phyloP scores from a whole-genome alignment of 768 basidiomycete species.

The Melanogaster broomeanus region DNA sequence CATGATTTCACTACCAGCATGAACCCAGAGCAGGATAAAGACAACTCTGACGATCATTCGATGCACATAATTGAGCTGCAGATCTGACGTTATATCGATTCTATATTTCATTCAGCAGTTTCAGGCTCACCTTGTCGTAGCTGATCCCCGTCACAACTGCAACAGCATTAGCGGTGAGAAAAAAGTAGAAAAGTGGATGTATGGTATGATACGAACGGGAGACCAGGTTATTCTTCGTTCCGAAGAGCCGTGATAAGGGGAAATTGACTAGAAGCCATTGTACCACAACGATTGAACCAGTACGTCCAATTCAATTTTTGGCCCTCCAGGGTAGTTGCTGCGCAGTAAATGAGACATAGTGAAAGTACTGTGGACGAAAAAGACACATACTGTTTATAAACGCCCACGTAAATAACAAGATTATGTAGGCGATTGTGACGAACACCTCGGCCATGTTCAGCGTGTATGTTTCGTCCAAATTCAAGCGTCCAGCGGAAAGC shows the following conservation, averaged over 20 bases:
- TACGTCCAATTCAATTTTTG: constrained; percentile 19
- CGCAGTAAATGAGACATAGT: neutral
- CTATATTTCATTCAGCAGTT: too few species aligned
- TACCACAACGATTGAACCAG: constrained; percentile 40
- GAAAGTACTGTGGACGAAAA: neutral
- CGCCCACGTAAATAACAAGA: constrained; percentile 42
- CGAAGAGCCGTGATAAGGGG: constrained; percentile 58
- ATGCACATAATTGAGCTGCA: constrained; percentile 40
- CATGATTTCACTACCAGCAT: constrained; percentile 43
- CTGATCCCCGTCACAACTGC: constrained; percentile 55
- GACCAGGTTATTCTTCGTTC: constrained; percentile 61
- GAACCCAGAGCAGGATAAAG: constrained; percentile 48
- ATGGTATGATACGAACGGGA: constrained; percentile 27
- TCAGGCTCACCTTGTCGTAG: constrained; percentile 42
- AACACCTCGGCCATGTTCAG: constrained; percentile 42
- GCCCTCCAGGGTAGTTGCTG: constrained; percentile 26
- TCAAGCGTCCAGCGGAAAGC: constrained; percentile 48
- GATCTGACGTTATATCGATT: neutral
- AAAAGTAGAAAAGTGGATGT: neutral
- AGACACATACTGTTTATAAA: constrained; percentile 47
- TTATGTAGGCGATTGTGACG: constrained; percentile 48
- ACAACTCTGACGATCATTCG: constrained; percentile 46
- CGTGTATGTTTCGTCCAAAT: constrained; percentile 39
- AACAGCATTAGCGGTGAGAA: neutral
- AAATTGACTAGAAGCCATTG: constrained; percentile 49